phyloP scores from a whole-genome alignment of 257 asterid genomes.

The Nicotiana paniculata region DNA sequence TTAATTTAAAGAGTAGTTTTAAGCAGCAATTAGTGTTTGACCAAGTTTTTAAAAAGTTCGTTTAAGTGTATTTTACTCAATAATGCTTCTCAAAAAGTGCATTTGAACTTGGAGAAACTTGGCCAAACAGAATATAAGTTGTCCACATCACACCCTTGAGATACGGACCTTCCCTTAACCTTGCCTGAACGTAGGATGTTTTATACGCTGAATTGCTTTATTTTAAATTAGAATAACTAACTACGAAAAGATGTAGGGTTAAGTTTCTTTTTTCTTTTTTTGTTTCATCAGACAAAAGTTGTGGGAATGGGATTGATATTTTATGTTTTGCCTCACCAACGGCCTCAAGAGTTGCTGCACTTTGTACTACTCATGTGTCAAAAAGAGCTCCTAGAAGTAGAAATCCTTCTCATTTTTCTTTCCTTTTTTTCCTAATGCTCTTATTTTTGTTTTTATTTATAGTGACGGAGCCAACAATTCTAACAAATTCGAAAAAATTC shows the following conservation, averaged over 20 bases:
- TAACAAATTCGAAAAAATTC: background rate
- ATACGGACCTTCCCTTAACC: rapidly evolving
- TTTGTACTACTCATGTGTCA: conserved; percentile 13
- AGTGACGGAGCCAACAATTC: background rate
- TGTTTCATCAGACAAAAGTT: conserved; percentile 15
- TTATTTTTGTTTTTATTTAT: conserved; percentile 14
- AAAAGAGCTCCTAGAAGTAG: conserved; percentile 13
- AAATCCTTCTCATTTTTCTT: background rate
- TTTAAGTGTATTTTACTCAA: too few relatives aligned
- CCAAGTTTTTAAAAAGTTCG: too few relatives aligned
- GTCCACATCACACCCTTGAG: too few relatives aligned
- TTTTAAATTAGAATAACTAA: too few relatives aligned
- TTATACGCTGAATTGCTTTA: rapidly evolving
- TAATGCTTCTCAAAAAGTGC: too few relatives aligned
- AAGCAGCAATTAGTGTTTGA: too few relatives aligned
- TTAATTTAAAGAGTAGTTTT: too few relatives aligned
- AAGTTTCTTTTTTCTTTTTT: background rate
- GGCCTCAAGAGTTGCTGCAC: conserved; percentile 11
- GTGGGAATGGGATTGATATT: conserved; percentile 30
- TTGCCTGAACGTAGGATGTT: too few relatives aligned
- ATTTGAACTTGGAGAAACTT: too few relatives aligned
- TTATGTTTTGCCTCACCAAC: conserved; percentile 28
- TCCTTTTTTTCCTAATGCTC: conserved; percentile 8
- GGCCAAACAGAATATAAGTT: too few relatives aligned
- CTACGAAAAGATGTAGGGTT: background rate